phyloP scores from a whole-genome alignment of 2,329 filamentous ascomycete genomes.

The Aspergillus pseudoviridinutans region DNA sequence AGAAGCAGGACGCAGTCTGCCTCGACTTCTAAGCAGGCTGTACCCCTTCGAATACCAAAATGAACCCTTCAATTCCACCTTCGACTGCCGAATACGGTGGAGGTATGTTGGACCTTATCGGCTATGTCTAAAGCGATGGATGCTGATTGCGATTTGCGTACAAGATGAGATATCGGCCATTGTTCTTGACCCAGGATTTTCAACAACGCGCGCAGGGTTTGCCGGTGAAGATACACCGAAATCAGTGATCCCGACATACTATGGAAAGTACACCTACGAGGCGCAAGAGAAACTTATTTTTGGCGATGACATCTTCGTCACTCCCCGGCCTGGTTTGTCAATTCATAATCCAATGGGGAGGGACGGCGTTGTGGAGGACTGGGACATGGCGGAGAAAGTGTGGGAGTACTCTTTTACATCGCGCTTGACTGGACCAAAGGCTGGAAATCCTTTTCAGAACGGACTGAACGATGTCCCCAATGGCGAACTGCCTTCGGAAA shows the following conservation, averaged over 20 bases:
- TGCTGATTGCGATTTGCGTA: conserved; percentile 7
- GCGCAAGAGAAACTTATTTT: conserved; percentile 62
- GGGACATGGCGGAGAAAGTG: conserved; percentile 82
- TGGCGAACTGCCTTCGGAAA: conserved; percentile 55
- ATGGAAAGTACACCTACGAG: conserved; percentile 59
- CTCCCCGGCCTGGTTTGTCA: conserved; percentile 70
- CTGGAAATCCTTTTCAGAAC: conserved; percentile 68
- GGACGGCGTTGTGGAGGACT: conserved; percentile 91
- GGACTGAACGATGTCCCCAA: conserved; percentile 68
- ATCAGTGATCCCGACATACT: conserved; percentile 85
- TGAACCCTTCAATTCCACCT: conserved; percentile 44
- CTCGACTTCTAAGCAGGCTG: not conserved
- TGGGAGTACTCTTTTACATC: conserved; percentile 94
- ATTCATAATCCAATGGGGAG: conserved; percentile 88
- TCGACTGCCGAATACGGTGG: conserved; percentile 47
- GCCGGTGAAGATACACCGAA: conserved; percentile 97
- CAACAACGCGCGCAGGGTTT: conserved; percentile 86
- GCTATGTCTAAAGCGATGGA: conserved; percentile 6
- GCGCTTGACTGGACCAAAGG: conserved; percentile 73
- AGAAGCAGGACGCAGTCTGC: not conserved
- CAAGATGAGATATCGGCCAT: conserved; percentile 95
- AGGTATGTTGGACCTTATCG: conserved; percentile 34
- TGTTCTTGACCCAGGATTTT: conserved; percentile 92
- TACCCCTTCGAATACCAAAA: conserved; percentile 16
- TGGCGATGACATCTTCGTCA: conserved; percentile 84